Conservation (phyloP, 371 early-diverging fungal genomes). For the Coemansia sp. region DNA sequence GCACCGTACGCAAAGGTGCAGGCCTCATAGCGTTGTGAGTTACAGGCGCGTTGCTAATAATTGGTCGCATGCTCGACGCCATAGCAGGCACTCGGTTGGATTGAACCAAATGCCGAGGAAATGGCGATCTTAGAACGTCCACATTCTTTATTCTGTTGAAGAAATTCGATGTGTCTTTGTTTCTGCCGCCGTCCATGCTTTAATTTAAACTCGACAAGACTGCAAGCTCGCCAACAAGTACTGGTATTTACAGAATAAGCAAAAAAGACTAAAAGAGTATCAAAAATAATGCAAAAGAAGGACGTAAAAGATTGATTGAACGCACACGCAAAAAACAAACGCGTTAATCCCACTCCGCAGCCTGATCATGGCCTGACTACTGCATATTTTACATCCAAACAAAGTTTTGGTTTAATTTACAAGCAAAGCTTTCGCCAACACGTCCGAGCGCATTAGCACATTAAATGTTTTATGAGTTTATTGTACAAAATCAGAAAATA, state of each 20-base stretch:
- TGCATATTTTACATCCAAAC: too few relatives aligned
- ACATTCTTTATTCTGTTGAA: constrained; percentile 36
- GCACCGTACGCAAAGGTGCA: constrained; percentile 9
- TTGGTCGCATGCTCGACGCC: constrained; percentile 15
- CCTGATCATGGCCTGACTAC: not conserved
- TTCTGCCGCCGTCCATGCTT: constrained; percentile 25
- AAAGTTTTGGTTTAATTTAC: too few relatives aligned
- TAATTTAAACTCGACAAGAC: not conserved
- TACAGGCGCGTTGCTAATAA: not conserved
- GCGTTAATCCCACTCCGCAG: not conserved
- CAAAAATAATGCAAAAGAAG: not conserved
- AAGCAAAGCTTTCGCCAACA: too few relatives aligned
- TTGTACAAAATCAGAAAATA: constrained; percentile 15
- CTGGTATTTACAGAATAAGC: constrained; percentile 9
- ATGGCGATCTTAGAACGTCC: constrained; percentile 36
- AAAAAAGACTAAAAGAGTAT: not conserved
- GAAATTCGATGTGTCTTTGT: constrained; percentile 22
- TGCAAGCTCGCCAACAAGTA: not conserved
- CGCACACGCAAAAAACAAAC: not conserved
- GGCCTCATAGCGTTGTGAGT: constrained; percentile 16
- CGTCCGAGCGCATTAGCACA: not conserved
- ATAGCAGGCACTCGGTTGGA: constrained; percentile 8
- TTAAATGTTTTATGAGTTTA: constrained; percentile 6
- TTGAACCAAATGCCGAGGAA: constrained; percentile 27
- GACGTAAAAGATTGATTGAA: not conserved